phyloP scores from a whole-genome alignment of 208 protist species.

The Leishmania major region DNA sequence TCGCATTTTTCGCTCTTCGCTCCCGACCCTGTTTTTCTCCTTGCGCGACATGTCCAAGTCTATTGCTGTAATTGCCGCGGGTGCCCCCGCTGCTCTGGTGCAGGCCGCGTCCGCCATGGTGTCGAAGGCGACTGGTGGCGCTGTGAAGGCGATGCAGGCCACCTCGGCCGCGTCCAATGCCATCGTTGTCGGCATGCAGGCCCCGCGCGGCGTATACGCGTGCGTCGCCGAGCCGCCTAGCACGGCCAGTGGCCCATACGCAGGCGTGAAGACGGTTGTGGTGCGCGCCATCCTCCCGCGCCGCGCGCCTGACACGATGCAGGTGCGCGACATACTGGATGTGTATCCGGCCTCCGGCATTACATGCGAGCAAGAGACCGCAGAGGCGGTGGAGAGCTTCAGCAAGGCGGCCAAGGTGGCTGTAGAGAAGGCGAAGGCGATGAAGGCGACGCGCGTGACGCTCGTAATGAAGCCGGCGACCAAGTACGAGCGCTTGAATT shows the following conservation, averaged over 20 bases:
- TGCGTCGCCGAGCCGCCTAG: slow-evolving; percentile 47
- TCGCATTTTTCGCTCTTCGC: neutral
- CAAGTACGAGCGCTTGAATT: slow-evolving; percentile 76
- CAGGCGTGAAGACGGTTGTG: slow-evolving; percentile 59
- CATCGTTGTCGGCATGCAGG: slow-evolving; percentile 66
- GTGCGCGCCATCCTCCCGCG: slow-evolving; percentile 80
- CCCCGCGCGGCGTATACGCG: slow-evolving; percentile 64
- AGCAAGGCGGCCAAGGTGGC: slow-evolving; percentile 69
- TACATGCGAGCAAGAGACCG: slow-evolving; percentile 46
- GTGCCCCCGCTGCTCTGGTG: slow-evolving; percentile 64
- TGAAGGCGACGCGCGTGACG: slow-evolving; percentile 58
- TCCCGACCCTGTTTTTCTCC: neutral
- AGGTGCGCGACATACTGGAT: slow-evolving; percentile 80
- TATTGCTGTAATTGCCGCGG: slow-evolving; percentile 57
- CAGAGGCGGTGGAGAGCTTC: slow-evolving; percentile 51
- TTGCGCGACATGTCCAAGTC: slow-evolving; percentile 66
- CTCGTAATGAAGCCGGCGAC: slow-evolving; percentile 76
- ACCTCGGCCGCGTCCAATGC: slow-evolving; percentile 48
- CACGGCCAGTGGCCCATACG: slow-evolving; percentile 42
- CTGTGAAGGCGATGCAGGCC: slow-evolving; percentile 44
- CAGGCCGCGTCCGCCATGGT: slow-evolving; percentile 63
- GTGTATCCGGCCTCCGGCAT: slow-evolving; percentile 75
- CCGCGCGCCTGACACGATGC: slow-evolving; percentile 44
- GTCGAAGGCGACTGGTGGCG: slow-evolving; percentile 62
- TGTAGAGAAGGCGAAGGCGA: slow-evolving; percentile 62